These are phyloP conservation scores for Secale cereale DNA, from an alignment of 176 grass and related monocot genomes.

Conservation along the genomic window DNA sequence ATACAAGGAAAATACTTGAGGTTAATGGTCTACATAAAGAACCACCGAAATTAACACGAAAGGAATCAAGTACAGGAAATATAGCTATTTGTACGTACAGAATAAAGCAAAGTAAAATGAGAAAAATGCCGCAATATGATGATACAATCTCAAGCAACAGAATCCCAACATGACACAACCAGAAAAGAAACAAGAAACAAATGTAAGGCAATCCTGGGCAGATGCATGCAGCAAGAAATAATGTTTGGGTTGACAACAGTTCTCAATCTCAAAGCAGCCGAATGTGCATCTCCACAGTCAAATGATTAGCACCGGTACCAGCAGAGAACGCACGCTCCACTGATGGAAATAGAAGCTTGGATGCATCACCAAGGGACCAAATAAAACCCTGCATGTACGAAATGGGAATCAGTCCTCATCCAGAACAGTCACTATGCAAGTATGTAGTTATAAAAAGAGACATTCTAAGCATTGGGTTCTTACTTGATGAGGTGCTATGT, in stretches of 20 bases:
- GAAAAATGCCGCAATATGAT: background rate
- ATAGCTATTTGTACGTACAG: background rate
- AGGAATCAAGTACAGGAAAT: background rate
- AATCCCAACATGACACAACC: conserved; percentile 4
- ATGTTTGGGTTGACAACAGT: background rate
- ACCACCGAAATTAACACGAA: background rate
- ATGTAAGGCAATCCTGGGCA: background rate
- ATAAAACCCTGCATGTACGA: conserved; percentile 28
- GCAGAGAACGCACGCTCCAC: conserved; percentile 18
- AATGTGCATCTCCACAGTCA: conserved; percentile 21
- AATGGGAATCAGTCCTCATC: background rate
- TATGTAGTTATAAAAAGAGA: background rate
- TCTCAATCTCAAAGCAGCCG: background rate
- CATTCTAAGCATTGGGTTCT: background rate
- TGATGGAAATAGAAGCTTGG: conserved; percentile 16
- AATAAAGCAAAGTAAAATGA: background rate
- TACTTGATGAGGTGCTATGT: conserved; percentile 47
- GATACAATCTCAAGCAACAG: background rate
- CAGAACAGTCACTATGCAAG: background rate
- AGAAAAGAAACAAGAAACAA: background rate
- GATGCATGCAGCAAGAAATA: background rate
- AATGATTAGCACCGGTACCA: conserved; percentile 21
- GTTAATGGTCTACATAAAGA: background rate
- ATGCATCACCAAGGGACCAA: conserved; percentile 45
- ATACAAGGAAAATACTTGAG: background rate